These are phyloP conservation scores for Drechslerella coelobrocha DNA, from an alignment of 2,329 filamentous ascomycete species.

Conservation along the genomic window DNA sequence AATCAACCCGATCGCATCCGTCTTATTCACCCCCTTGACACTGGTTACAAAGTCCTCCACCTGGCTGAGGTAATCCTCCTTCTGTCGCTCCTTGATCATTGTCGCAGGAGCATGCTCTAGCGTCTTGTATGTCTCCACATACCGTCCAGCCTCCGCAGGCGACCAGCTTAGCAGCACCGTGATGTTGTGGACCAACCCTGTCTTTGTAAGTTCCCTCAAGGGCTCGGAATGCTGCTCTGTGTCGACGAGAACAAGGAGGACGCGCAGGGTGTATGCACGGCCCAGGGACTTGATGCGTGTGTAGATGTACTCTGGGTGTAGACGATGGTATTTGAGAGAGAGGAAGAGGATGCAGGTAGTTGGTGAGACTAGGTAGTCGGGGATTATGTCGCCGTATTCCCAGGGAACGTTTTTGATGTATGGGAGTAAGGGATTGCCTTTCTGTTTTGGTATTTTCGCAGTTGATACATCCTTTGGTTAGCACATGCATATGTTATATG, in stretches of 20 bases:
- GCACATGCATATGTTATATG: slow-evolving; percentile 7
- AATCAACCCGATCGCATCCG: slow-evolving; percentile 87
- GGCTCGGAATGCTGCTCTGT: slow-evolving; percentile 82
- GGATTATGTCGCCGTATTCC: slow-evolving; percentile 97
- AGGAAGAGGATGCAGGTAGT: slow-evolving; percentile 93
- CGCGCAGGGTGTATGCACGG: slow-evolving; percentile 84
- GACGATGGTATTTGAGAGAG: slow-evolving; percentile 92
- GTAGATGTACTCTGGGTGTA: slow-evolving; percentile 98
- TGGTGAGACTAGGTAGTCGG: slow-evolving; percentile 85
- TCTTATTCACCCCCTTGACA: slow-evolving; percentile 89
- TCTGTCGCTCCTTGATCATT: slow-evolving; percentile 84
- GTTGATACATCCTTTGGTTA: not conserved
- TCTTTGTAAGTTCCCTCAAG: slow-evolving; percentile 88
- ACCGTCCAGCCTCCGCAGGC: slow-evolving; percentile 88
- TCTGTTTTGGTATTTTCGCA: slow-evolving; percentile 64
- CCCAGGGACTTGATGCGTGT: slow-evolving; percentile 84
- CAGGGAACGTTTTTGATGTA: slow-evolving; percentile 82
- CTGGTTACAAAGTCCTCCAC: slow-evolving; percentile 92
- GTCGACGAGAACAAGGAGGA: slow-evolving; percentile 90
- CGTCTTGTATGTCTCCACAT: slow-evolving; percentile 92
- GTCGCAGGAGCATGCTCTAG: slow-evolving; percentile 85
- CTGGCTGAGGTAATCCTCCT: slow-evolving; percentile 81
- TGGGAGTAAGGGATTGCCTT: slow-evolving; percentile 90
- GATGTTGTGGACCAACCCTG: slow-evolving; percentile 87
- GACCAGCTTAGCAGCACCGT: slow-evolving; percentile 95